Evolutionary conservation across 2,329 filamentous ascomycete genomes (phyloP), one percentile per base, ranked within the genome.

Genomic region (Nannizzia gypsea): DNA sequence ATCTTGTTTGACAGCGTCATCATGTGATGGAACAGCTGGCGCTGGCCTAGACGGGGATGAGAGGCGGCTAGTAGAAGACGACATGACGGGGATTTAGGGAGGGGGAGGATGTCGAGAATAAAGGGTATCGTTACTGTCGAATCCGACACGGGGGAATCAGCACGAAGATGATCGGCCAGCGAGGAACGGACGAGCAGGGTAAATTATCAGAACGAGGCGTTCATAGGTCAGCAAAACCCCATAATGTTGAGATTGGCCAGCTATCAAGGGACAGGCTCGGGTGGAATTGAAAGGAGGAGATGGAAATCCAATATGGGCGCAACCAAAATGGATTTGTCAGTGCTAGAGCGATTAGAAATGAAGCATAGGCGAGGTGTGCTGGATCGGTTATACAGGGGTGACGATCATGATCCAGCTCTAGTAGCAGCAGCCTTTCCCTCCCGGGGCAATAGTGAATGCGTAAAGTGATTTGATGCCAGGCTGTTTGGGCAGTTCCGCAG

Each of bases 21-120:
- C 42, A 48, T 22, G 38, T 46, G 34, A 59, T 28, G 28, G 50
- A 24, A 11, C 50, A 17, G 50, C 20, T 54, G 50, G 50, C 50
- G 50, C n/a, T 20, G 50, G 59, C 44, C 61, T 56, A 42, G 52
- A 56, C 46, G 59, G 24, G 57, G 59, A 46, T 20, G 42, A 59
- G 46, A 57, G 52, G 26, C 52, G 44, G 28, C 17, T 38, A 17
- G 52, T 38, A 46, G 55, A 46, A 13, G 24, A 54, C 8, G 55
- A 22, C 46, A 60, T 50, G 38, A 20, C 17, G 59, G 59, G 24
- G 55, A 22, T 34, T 34, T 54, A 13, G 20, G 22, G 34, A 24
- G 26, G 6, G 22, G 17, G 17, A n/a, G n/a, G 11, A 40, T 17
- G 11, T 17, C 5, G 50, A 54, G 24, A 34, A 5, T 9, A 52